A percentile compares a stretch with the other conserved stretches of the same genome.
These are phyloP conservation scores for Heliocybe sulcata DNA, from an alignment of 1,284 basidiomycete species.

Conservation along the genomic window DNA sequence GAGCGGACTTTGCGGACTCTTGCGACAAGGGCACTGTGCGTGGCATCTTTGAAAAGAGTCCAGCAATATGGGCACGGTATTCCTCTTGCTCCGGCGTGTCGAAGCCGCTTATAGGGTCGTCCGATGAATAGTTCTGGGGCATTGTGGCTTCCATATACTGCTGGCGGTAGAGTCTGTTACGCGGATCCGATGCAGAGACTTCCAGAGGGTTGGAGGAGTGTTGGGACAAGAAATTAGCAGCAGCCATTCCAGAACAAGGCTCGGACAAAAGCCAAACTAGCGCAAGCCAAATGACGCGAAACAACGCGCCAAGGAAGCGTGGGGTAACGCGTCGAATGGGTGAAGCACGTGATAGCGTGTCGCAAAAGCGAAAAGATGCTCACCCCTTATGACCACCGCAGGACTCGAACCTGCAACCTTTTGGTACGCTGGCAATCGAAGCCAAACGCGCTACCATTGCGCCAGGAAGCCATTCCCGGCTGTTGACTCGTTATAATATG, in stretches of 20 bases:
- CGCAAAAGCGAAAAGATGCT: too few species aligned
- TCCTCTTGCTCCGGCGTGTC: conserved; percentile 31
- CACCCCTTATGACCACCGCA: conserved; percentile 73
- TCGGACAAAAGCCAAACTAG: too few species aligned
- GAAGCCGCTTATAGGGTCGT: conserved; percentile 39
- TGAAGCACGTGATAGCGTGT: too few species aligned
- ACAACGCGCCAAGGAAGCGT: too few species aligned
- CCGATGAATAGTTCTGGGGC: conserved; percentile 31
- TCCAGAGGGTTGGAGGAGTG: conserved; percentile 78
- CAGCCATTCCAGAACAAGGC: too few species aligned
- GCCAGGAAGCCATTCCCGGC: conserved; percentile 48
- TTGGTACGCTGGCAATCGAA: conserved; percentile 71
- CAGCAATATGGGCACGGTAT: conserved; percentile 50
- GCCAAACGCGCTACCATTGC: conserved; percentile 86
- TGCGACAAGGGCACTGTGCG: conserved; percentile 16
- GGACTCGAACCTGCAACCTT: conserved; percentile 88
- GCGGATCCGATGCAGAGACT: conserved; percentile 54
- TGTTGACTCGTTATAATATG: too few species aligned
- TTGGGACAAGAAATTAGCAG: conserved; percentile 45
- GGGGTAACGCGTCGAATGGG: too few species aligned
- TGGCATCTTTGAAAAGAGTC: conserved; percentile 22
- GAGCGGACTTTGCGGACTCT: conserved; percentile 7
- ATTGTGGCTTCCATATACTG: conserved; percentile 26
- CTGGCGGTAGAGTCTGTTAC: conserved; percentile 39
- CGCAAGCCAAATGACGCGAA: too few species aligned